These are phyloP conservation scores for Taiozyma sp. DNA, from an alignment of 1,139 yeast genomes.

Conservation along the genomic window DNA sequence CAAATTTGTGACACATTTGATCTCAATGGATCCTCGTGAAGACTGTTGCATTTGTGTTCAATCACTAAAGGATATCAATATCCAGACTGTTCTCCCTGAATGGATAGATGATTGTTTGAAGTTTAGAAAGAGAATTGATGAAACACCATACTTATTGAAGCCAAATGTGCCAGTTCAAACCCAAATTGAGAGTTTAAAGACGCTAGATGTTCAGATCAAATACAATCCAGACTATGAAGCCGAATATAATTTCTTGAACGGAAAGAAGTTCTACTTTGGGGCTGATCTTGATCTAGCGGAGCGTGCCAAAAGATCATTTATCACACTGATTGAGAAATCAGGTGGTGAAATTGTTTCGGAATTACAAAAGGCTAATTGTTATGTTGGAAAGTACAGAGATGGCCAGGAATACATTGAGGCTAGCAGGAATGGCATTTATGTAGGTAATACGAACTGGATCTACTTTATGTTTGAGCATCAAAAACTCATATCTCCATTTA, in stretches of 20 bases:
- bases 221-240: slow-evolving; percentile 7
- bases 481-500: slow-evolving; percentile 52
- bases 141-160: slow-evolving; percentile 41
- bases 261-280: slow-evolving; percentile 25
- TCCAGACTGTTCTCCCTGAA: slow-evolving; percentile 64
- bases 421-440: slow-evolving; percentile 29
- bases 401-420: slow-evolving; percentile 49
- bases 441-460: slow-evolving; percentile 75
- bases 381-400: slow-evolving; percentile 56
- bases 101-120: slow-evolving; percentile 74
- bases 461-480: slow-evolving; percentile 54
- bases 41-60: slow-evolving; percentile 36
- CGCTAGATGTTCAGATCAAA: slow-evolving; percentile 22
- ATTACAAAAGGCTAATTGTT: slow-evolving; percentile 43
- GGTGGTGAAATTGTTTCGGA: slow-evolving; percentile 36
- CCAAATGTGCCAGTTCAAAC: slow-evolving; percentile 7
- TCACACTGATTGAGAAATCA: slow-evolving; percentile 29
- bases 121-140: slow-evolving; percentile 45
- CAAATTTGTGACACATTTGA: slow-evolving; percentile 70
- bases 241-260: slow-evolving; percentile 15
- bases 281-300: slow-evolving; percentile 28
- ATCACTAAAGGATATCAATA: slow-evolving; percentile 33
- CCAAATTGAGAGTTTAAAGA: slow-evolving; percentile 16
- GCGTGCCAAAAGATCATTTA: slow-evolving; percentile 25
- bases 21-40: slow-evolving; percentile 51